Base-by-base conservation (phyloP, 2,329 filamentous ascomycete species). In the Cladosporium sp. region DNA sequence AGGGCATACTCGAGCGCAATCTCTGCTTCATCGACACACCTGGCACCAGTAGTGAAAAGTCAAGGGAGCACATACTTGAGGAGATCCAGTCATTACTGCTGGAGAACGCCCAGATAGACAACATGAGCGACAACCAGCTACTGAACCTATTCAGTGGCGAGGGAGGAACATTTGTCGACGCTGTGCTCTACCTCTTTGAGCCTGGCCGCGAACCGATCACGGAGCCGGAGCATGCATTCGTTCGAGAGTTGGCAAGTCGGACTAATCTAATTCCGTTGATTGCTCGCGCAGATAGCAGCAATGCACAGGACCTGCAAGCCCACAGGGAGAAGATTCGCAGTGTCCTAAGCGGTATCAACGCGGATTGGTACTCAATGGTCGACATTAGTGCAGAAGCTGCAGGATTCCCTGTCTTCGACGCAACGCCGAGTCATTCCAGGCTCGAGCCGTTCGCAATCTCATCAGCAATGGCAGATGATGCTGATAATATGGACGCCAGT, bases 1-100 rank as follows among this genome's bases (percentile, higher is more conserved):
- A 95, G 69, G 86, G 88, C 26, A 86, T 97, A 47, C 81, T 98
- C 55, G 94, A 98, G 75, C 87, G 94, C 34, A 99, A 99, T 74
- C 80, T 99, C 5, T 97, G 92, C 77, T 97, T 99, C 75, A 88
- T 97, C 66, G 94, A 98, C 79, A 94, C 91, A 2, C 87, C 90
- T 12, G 88, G 89, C 14, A 88, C 87, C 76, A 80, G 83, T 49
- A 77, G 74, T 61, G 87, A 88, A 59, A 84, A 87, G 47, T 82
- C 82, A 7, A 85, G 90, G 47, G 79, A 90, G 15, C 83, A 88
- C 18, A n/a, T 66, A 47, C n/a, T 51, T 36, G 26, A 58, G 4
- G 59, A 63, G 41, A 60, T 66, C 7, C 34, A 66, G 47, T 57
- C 21, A n/a, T 36, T 41, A 41, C 59, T 49, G n/a, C 15, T 66